These are phyloP conservation scores for Nothophaeocryptopus gaeumannii DNA, from an alignment of 2,329 filamentous ascomycete genomes.

Conservation along the genomic window DNA sequence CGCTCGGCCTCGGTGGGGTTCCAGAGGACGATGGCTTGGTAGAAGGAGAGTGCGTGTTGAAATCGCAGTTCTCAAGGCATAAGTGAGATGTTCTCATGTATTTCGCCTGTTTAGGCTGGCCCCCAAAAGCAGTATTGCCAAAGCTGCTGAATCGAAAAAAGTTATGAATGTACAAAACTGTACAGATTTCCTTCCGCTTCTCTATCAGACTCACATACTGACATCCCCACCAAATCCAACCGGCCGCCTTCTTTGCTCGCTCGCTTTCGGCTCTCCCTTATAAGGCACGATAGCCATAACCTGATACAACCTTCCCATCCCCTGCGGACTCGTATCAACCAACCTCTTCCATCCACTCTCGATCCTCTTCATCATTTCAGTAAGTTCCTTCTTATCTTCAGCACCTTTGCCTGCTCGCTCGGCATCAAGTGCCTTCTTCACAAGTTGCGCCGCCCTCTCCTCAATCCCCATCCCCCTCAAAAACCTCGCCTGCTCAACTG, in stretches of 20 bases:
- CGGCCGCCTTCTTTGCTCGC: slow-evolving; percentile 67
- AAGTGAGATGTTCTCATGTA: no score
- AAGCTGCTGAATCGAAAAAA: no score
- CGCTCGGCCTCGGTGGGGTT: no score
- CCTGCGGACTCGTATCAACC: slow-evolving; percentile 75
- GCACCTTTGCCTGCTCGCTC: slow-evolving; percentile 35
- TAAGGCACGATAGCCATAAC: slow-evolving; percentile 80
- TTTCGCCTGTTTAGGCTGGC: no score
- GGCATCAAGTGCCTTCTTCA: slow-evolving; percentile 44
- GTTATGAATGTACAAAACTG: no score
- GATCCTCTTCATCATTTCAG: slow-evolving; percentile 59
- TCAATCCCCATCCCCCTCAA: slow-evolving; percentile 77
- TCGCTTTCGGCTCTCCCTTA: slow-evolving; percentile 49
- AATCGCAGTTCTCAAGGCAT: no score
- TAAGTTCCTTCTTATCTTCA: slow-evolving; percentile 37
- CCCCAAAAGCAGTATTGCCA: no score
- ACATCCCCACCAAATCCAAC: slow-evolving; percentile 84
- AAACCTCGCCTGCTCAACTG: slow-evolving; percentile 80
- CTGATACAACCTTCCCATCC: slow-evolving; percentile 96
- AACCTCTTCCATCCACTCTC: slow-evolving; percentile 75
- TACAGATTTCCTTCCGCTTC: background rate
- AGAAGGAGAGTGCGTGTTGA: no score
- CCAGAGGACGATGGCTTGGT: no score
- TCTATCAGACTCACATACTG: slow-evolving; percentile 11
- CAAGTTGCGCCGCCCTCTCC: slow-evolving; percentile 69